phyloP scores from a whole-genome alignment of 2,329 filamentous ascomycete genomes.

The Penicillium janthinellum region DNA sequence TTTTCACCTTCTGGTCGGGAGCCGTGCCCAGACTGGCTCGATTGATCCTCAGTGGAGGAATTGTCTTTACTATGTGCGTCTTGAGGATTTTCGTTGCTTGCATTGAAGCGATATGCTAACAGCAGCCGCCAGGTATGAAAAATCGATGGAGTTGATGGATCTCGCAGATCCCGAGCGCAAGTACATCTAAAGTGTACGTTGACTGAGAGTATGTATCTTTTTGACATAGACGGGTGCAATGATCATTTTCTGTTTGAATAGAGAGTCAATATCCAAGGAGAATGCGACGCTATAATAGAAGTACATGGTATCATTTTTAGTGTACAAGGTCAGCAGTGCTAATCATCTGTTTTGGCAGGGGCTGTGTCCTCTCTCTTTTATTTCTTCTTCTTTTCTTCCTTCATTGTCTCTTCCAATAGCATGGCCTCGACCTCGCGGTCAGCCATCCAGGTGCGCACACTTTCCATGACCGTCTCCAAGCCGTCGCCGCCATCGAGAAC shows the following conservation, averaged over 20 bases:
- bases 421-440: conserved; percentile 73
- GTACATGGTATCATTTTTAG: conserved; percentile 24
- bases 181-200: conserved; percentile 64
- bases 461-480: conserved; percentile 75
- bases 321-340: conserved; percentile 5
- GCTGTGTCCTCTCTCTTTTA: not conserved
- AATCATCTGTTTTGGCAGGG: not conserved
- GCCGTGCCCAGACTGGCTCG: conserved; percentile 82
- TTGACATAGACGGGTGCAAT: not conserved
- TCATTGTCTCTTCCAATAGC: conserved; percentile 63
- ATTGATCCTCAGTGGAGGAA: conserved; percentile 87
- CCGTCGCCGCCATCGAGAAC: conserved; percentile 75
- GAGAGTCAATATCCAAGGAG: conserved; percentile 4
- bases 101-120: conserved; percentile 12
- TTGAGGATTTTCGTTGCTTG: not conserved
- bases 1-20: conserved; percentile 92
- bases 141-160: conserved; percentile 87
- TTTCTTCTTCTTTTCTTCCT: conserved; percentile 19
- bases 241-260: conserved; percentile 5
- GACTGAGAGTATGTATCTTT: not conserved
- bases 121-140: conserved; percentile 68
- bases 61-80: conserved; percentile 88
- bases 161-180: conserved; percentile 76
- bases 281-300: conserved; percentile 13
- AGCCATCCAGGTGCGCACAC: conserved; percentile 73